Conservation (phyloP, 495 filamentous ascomycete species). For the Talaromyces nanjingensis region DNA sequence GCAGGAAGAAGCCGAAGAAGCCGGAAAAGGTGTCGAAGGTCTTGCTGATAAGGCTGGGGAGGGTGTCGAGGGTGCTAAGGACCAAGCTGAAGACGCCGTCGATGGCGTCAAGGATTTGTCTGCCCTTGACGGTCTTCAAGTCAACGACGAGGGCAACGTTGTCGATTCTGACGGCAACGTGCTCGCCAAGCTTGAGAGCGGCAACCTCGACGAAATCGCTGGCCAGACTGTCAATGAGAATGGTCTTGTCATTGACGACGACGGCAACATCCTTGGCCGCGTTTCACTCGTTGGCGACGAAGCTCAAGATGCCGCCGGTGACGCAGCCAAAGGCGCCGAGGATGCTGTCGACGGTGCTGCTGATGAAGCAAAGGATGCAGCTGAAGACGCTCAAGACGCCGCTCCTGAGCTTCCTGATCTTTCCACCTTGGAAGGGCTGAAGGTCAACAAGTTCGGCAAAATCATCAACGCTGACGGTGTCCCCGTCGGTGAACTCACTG, state of each 20-base stretch:
- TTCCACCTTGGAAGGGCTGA: conserved; percentile 53
- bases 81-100: conserved; percentile 12
- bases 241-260: conserved; percentile 38
- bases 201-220: conserved; percentile 35
- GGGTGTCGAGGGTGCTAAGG: conserved; percentile 25
- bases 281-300: conserved; percentile 16
- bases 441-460: conserved; percentile 56
- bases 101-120: conserved; percentile 29
- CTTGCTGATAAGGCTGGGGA: conserved; percentile 5
- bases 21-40: conserved; percentile 15
- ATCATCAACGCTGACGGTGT: conserved; percentile 47
- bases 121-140: conserved; percentile 52
- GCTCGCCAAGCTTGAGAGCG: conserved; percentile 41
- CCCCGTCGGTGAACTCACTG: conserved; percentile 50
- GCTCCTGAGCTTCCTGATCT: conserved; percentile 41
- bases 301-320: conserved; percentile 22
- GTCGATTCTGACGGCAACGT: conserved; percentile 45
- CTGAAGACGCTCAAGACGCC: conserved; percentile 20
- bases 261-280: conserved; percentile 32
- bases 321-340: conserved; percentile 23
- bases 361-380: conserved; percentile 26
- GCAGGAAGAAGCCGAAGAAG: conserved; percentile 30
- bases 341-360: conserved; percentile 13
- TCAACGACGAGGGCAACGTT: conserved; percentile 70
- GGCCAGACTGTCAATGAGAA: conserved; percentile 48